phyloP scores from a whole-genome alignment of 1,284 basidiomycete species.

The Boletus smithii region DNA sequence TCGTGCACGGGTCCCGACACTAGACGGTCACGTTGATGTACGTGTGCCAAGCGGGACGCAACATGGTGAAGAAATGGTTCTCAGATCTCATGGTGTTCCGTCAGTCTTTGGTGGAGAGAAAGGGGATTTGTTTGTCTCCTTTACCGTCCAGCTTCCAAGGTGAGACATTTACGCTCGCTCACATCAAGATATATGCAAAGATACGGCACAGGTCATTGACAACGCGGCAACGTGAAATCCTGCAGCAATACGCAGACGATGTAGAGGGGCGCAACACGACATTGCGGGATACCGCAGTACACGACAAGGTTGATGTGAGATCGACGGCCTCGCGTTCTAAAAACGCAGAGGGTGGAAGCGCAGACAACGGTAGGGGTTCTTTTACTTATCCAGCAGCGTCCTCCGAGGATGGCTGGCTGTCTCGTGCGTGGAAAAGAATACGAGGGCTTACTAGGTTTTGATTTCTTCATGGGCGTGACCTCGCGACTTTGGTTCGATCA shows the following conservation, averaged over 20 bases:
- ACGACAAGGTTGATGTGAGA: conserved; percentile 21
- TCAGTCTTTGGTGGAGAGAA: conserved; percentile 64
- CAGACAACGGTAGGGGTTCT: conserved; percentile 69
- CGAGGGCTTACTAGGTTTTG: conserved; percentile 66
- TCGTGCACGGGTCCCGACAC: conserved; percentile 87
- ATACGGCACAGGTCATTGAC: conserved; percentile 65
- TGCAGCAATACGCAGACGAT: conserved; percentile 92
- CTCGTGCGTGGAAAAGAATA: conserved; percentile 63
- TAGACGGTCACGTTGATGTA: conserved; percentile 96
- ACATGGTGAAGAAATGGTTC: conserved; percentile 94
- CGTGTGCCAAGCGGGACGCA: conserved; percentile 93
- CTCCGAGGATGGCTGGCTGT: conserved; percentile 58
- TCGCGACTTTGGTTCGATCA: conserved; percentile 39
- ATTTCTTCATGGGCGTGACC: conserved; percentile 44
- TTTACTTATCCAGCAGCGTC: conserved; percentile 55
- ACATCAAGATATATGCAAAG: conserved; percentile 19
- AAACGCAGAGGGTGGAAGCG: conserved; percentile 30
- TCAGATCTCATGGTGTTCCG: conserved; percentile 86
- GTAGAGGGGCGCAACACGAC: conserved; percentile 64
- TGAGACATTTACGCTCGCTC: conserved; percentile 39
- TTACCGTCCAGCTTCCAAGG: conserved; percentile 89
- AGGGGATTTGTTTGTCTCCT: conserved; percentile 91
- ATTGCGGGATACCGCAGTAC: conserved; percentile 20
- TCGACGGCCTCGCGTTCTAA: conserved; percentile 25
- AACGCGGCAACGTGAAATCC: conserved; percentile 78